Conservation (phyloP, 2,329 filamentous ascomycete species). For the Cladosporium sp. region DNA sequence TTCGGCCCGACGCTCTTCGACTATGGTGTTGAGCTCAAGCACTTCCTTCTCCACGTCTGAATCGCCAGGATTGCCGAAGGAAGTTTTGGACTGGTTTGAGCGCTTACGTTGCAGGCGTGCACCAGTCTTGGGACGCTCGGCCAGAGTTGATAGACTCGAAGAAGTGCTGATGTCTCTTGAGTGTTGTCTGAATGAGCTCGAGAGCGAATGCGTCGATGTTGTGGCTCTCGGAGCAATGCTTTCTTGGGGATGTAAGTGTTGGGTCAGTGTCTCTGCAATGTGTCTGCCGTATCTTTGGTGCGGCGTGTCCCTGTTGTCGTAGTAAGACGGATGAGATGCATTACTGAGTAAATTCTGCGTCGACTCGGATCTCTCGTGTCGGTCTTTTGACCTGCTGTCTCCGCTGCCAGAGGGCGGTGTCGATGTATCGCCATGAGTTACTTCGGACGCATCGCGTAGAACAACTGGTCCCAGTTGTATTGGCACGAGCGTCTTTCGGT, state of each 20-base stretch:
- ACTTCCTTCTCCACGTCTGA: constrained; percentile 50
- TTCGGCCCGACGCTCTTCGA: constrained; percentile 50
- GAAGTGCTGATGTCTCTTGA: constrained; percentile 23
- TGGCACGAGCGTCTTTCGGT: constrained; percentile 34
- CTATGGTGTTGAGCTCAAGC: constrained; percentile 52
- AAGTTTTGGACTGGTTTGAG: constrained; percentile 29
- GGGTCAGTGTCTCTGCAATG: constrained; percentile 5
- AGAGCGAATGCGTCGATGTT: constrained; percentile 10
- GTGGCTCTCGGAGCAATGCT: background rate
- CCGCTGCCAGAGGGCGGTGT: background rate
- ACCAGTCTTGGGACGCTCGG: constrained; percentile 32
- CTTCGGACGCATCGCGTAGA: constrained; percentile 24
- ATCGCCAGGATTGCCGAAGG: constrained; percentile 8
- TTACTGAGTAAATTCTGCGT: constrained; percentile 20
- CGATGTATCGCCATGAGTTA: background rate
- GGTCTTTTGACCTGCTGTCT: background rate
- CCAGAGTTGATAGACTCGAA: constrained; percentile 7
- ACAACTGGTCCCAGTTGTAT: constrained; percentile 33
- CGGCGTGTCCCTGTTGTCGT: constrained; percentile 23
- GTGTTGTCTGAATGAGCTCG: constrained; percentile 40
- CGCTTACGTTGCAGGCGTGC: constrained; percentile 40
- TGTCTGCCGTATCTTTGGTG: constrained; percentile 24
- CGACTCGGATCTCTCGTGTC: constrained; percentile 22
- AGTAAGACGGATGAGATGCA: constrained; percentile 21
- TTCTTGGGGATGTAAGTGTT: background rate